Percentiles rank a stretch among this genome's conserved stretches.
phyloP scores from a whole-genome alignment of 768 basidiomycete species.

The Serendipita indica region DNA sequence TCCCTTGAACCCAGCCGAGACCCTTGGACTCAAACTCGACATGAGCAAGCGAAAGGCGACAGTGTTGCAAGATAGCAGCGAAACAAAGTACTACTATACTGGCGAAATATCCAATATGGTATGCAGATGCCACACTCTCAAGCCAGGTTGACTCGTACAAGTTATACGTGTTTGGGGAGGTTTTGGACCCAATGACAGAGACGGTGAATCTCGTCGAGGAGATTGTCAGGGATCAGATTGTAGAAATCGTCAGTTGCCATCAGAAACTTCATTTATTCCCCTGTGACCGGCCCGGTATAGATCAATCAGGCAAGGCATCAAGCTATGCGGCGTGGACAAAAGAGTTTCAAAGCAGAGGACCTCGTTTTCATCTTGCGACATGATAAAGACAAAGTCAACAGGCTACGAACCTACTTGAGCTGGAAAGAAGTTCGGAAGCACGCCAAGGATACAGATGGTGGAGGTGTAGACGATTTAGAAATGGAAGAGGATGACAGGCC shows the following conservation, averaged over 20 bases:
- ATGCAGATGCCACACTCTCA: constrained; percentile 13
- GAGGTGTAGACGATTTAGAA: constrained; percentile 65
- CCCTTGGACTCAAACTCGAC: too few species aligned
- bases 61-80: constrained; percentile 10
- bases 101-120: constrained; percentile 95
- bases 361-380: constrained; percentile 93
- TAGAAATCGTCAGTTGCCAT: constrained; percentile 56
- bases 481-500: constrained; percentile 70
- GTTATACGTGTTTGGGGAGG: constrained; percentile 98
- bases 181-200: constrained; percentile 74
- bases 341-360: constrained; percentile 82
- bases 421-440: constrained; percentile 97
- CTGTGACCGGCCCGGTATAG: constrained; percentile 25
- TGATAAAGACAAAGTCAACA: constrained; percentile 85
- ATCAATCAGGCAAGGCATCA: constrained; percentile 80
- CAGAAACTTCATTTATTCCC: not conserved
- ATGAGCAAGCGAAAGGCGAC: constrained; percentile 17
- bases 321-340: constrained; percentile 67
- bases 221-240: constrained; percentile 77
- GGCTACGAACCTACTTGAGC: constrained; percentile 79
- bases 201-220: constrained; percentile 93
- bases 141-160: constrained; percentile 19
- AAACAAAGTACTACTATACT: constrained; percentile 55
- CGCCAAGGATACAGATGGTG: constrained; percentile 79
- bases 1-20: too few species aligned